Base-by-base conservation (phyloP, 306 rosid species). In the Fragaria vesca region DNA sequence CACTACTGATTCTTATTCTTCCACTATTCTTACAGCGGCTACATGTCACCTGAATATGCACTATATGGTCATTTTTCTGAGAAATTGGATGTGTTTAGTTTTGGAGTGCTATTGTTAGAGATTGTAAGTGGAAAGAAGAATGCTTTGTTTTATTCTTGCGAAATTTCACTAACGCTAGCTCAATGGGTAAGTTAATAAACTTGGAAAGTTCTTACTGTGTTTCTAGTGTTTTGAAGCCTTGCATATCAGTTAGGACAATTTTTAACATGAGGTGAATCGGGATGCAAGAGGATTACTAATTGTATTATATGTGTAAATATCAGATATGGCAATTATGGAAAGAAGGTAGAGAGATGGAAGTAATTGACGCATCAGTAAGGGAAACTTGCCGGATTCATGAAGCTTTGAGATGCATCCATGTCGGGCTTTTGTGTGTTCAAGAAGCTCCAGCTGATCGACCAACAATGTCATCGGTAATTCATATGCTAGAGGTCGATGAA, bases 261-360 rank as follows among this genome's bases (percentile, higher is more conserved):
- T 40, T 40, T 5, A 40, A 40, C 21, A 51, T 17, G 0, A 16
- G 2, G 20, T 15, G 20, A 50, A 50, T 16, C 6, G 2, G 2
- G 5, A 47, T 48, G 51, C 51, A 12, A 12, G 16, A 50, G 55
- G 55, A 34, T 16, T 12, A 17, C 12, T 65, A 9, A 65, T 50
- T 18, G 9, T 4, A 50, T 10, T 28, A 51, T 10, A 4, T 32
- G 61, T 2, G 26, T 72, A 21, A 72, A 72, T n/a, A 30, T 12
- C 32, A 73, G 80, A 80, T 73, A 21, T 81, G 80, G 84, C 47
- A 48, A 2, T 12, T 73, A 42, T 54, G 83, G 78, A 42, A n/a
- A 52, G 78, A 34, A 12, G 80, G 77, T 7, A 85, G 69, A 68
- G 74, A 77, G 3, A 62, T 84, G 80, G 92, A 83, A 50, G 38